A percentile compares a stretch with the other conserved stretches of the same genome.
Evolutionary conservation across 352 stramenopile species (phyloP).

Genomic region (Thraustotheca clavata): DNA sequence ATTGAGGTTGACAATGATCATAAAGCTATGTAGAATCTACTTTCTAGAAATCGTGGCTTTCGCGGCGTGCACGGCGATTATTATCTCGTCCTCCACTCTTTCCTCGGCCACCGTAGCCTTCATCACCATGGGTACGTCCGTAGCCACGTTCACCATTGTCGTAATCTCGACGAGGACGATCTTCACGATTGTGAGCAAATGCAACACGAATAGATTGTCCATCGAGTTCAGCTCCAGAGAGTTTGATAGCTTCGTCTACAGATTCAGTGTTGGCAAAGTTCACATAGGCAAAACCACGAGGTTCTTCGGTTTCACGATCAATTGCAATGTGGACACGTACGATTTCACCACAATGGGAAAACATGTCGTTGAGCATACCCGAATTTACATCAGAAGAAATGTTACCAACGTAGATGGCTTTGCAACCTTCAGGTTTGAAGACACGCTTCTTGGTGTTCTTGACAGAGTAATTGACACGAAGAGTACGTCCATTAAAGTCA

Average conservation of each 20-base stretch:
- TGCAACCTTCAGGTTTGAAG: slow-evolving; percentile 92
- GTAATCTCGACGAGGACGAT: not conserved
- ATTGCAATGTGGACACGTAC: slow-evolving; percentile 89
- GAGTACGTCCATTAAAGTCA: slow-evolving; percentile 87
- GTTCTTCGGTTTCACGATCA: slow-evolving; percentile 96
- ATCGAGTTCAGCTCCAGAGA: slow-evolving; percentile 88
- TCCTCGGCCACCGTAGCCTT: slow-evolving; percentile 12
- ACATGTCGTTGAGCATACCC: slow-evolving; percentile 87
- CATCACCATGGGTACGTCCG: not conserved
- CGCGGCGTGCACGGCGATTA: not conserved
- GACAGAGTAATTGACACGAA: slow-evolving; percentile 90
- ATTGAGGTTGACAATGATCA: too few relatives aligned
- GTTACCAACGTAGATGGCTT: slow-evolving; percentile 97
- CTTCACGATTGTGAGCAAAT: slow-evolving; percentile 33
- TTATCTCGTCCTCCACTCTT: slow-evolving; percentile 15
- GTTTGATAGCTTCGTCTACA: slow-evolving; percentile 86
- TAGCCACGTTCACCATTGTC: not conserved
- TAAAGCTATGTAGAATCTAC: too few relatives aligned
- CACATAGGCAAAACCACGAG: slow-evolving; percentile 97
- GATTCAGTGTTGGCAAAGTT: slow-evolving; percentile 94
- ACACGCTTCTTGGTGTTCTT: slow-evolving; percentile 61
- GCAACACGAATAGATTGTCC: slow-evolving; percentile 91
- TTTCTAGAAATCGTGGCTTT: slow-evolving; percentile 17
- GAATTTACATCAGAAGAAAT: slow-evolving; percentile 95
- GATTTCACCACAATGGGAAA: slow-evolving; percentile 95